Conservation (phyloP, 169 alveolate species). For the Babesia ovata region DNA sequence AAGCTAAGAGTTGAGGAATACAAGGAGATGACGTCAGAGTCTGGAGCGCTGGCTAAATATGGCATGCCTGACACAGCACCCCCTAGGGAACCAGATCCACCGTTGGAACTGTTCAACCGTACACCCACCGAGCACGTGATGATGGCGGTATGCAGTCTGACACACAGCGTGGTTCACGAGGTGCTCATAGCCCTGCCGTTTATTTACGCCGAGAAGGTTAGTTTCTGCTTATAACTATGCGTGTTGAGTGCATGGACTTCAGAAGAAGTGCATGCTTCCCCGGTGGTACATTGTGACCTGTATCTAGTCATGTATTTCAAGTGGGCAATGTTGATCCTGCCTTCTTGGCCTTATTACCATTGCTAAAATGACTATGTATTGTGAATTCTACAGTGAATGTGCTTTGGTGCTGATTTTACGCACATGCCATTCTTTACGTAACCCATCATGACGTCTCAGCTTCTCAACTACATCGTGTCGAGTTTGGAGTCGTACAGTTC, state of each 20-base stretch:
- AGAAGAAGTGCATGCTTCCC: too few species aligned
- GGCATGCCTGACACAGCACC: constrained; percentile 19
- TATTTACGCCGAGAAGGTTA: constrained; percentile 42
- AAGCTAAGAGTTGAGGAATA: background rate
- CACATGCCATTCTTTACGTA: background rate
- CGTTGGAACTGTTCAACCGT: constrained; percentile 38
- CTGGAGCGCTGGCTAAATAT: constrained; percentile 10
- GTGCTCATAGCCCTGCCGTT: constrained; percentile 62
- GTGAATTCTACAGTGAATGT: background rate
- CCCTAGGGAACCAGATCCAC: constrained; percentile 29
- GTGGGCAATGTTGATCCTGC: too few species aligned
- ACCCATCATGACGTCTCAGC: background rate
- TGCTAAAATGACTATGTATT: background rate
- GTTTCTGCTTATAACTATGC: background rate
- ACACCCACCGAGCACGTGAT: constrained; percentile 55
- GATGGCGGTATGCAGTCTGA: constrained; percentile 34
- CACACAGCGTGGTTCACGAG: constrained; percentile 55
- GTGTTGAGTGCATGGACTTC: too few species aligned
- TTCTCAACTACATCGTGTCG: constrained; percentile 30
- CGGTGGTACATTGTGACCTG: too few species aligned
- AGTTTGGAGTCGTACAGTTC: constrained; percentile 41
- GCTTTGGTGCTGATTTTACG: background rate
- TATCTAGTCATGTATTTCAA: too few species aligned
- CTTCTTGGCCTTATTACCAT: too few species aligned
- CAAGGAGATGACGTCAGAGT: background rate